Conservation (phyloP, 106 monocot species). For the Apostasia shenzhenica region DNA sequence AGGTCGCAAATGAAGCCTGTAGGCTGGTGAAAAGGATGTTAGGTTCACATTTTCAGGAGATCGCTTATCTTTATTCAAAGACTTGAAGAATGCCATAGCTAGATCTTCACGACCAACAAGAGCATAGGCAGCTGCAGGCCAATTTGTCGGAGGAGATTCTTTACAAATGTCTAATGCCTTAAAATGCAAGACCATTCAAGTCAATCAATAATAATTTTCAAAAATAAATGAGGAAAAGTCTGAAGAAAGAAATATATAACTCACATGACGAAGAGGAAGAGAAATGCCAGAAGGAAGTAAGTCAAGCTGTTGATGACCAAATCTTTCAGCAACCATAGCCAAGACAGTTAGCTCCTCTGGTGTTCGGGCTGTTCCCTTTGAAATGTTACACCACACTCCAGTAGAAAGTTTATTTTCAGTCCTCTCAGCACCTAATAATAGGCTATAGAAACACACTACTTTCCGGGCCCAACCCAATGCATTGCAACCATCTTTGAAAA, state of each 20-base stretch:
- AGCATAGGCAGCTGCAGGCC: conserved; percentile 88
- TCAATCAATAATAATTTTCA: neutral
- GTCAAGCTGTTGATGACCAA: conserved; percentile 84
- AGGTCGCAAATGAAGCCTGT: conserved; percentile 87
- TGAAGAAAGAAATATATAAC: conserved; percentile 6
- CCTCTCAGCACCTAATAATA: conserved; percentile 72
- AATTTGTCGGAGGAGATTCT: conserved; percentile 85
- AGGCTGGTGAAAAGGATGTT: conserved; percentile 60
- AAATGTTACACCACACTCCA: conserved; percentile 66
- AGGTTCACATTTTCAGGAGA: conserved; percentile 38
- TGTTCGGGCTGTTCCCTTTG: conserved; percentile 58
- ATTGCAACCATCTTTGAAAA: conserved; percentile 40
- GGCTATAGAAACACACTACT: conserved; percentile 71
- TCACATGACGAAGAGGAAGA: conserved; percentile 90
- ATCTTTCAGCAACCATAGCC: conserved; percentile 91
- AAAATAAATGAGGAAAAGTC: neutral
- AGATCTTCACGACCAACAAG: conserved; percentile 89
- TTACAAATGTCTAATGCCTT: conserved; percentile 88
- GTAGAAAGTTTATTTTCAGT: conserved; percentile 52
- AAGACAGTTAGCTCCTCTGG: conserved; percentile 73
- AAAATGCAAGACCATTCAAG: conserved; percentile 8
- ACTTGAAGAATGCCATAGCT: conserved; percentile 49
- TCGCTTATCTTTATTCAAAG: conserved; percentile 20
- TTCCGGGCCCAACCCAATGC: conserved; percentile 70
- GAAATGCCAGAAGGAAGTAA: conserved; percentile 85